Evolutionary conservation across 2,329 filamentous ascomycete species (phyloP).

Genomic region (Pseudocercospora ulei): DNA sequence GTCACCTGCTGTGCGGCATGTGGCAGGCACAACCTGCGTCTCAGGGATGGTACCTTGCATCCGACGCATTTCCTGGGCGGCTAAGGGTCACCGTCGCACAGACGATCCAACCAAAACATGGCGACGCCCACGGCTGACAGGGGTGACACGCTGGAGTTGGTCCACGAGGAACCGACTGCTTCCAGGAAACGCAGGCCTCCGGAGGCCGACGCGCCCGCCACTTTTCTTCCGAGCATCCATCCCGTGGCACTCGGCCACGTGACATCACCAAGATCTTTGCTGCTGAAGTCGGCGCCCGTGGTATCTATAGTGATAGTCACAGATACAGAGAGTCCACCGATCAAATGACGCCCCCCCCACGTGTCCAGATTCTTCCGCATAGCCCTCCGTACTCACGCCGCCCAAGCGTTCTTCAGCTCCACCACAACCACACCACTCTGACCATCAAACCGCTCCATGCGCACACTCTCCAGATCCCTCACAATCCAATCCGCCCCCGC

Average conservation of each 20-base stretch:
- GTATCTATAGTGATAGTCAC: not conserved
- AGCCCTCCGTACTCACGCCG: constrained; percentile 6
- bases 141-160: not conserved
- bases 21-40: not conserved
- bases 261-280: no score
- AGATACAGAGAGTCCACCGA: not conserved
- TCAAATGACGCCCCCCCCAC: not conserved
- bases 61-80: constrained; percentile 8
- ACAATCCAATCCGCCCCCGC: constrained; percentile 86
- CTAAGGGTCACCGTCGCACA: constrained; percentile 3
- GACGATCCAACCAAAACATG: constrained; percentile 7
- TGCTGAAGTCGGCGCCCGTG: not conserved
- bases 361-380: not conserved
- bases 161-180: not conserved
- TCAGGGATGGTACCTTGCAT: constrained; percentile 11
- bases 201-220: no score
- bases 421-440: constrained; percentile 54
- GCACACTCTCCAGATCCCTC: constrained; percentile 64
- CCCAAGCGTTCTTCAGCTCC: constrained; percentile 56
- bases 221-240: no score
- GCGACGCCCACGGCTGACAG: constrained; percentile 10
- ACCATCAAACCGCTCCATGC: constrained; percentile 47
- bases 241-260: no score
- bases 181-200: not conserved
- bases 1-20: constrained; percentile 4